Conservation (phyloP, 805 yeast genomes). For the Jamesozyma spencerorum region DNA sequence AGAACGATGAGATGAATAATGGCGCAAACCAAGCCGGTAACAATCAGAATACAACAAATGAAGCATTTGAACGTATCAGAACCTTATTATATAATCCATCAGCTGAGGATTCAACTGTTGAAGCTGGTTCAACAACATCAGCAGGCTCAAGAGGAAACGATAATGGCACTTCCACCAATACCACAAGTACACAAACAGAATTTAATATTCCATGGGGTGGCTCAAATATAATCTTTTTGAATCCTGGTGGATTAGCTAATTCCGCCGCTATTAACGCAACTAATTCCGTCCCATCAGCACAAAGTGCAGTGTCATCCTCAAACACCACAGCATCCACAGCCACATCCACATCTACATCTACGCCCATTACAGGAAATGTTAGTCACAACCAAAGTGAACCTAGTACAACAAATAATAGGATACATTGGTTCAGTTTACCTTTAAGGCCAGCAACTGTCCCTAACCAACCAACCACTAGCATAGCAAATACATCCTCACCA, state of each 20-base stretch:
- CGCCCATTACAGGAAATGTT: conserved; percentile 2
- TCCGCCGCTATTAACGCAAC: not conserved
- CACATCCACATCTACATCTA: not conserved
- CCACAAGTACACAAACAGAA: not conserved
- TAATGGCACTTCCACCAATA: not conserved
- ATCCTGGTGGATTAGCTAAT: conserved; percentile 6
- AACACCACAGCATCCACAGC: not conserved
- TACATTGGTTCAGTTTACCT: conserved; percentile 1
- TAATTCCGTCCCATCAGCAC: not conserved
- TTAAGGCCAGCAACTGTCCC: not conserved
- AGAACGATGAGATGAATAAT: conserved; percentile 5
- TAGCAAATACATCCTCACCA: not conserved
- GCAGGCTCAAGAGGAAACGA: not conserved
- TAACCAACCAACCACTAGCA: not conserved
- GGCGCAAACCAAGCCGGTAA: not conserved
- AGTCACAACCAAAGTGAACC: too few species aligned
- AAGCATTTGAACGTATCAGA: conserved; percentile 25
- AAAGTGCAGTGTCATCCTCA: conserved; percentile 1
- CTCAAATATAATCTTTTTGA: conserved; percentile 13
- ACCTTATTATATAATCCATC: conserved; percentile 15
- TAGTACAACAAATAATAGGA: not conserved
- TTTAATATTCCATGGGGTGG: conserved; percentile 2
- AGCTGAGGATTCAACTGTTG: not conserved
- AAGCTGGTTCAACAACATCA: not conserved
- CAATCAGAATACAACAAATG: conserved; percentile 4